Percentiles rank a stretch among this genome's conserved stretches.
phyloP scores from a whole-genome alignment of 179 eudicot genomes.

The Dionaea muscipula region DNA sequence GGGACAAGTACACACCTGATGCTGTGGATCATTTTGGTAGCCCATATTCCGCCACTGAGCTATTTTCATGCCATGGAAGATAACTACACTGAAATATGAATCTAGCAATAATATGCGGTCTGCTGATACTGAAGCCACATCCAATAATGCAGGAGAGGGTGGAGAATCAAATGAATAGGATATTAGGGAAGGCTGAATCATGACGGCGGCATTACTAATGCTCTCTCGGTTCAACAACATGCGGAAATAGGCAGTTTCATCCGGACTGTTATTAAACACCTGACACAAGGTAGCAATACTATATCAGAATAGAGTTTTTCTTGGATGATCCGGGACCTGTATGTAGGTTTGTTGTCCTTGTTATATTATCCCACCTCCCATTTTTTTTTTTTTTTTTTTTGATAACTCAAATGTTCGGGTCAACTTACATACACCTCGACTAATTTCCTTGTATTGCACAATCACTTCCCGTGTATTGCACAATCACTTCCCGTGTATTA shows the following conservation, averaged over 20 bases:
- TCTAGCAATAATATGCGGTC: constrained; percentile 84
- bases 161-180: constrained; percentile 71
- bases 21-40: constrained; percentile 80
- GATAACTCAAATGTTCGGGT: no score
- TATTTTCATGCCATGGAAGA: constrained; percentile 90
- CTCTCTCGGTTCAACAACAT: constrained; percentile 79
- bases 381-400: no score
- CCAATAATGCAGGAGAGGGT: constrained; percentile 73
- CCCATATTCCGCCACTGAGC: constrained; percentile 99
- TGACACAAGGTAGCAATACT: constrained; percentile 9
- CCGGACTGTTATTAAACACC: constrained; percentile 99
- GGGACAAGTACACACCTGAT: constrained; percentile 34
- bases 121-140: constrained; percentile 74
- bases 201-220: constrained; percentile 69
- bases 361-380: no score
- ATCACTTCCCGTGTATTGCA: no score
- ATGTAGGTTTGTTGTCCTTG: no score
- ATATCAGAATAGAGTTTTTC: background rate
- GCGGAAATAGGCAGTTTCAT: constrained; percentile 97
- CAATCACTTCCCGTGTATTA: no score
- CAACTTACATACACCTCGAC: no score
- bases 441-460: no score
- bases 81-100: constrained; percentile 83
- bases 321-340: no score
- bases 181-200: constrained; percentile 92